phyloP scores from a whole-genome alignment of 23 red algal species.

The Gracilariopsis chorda region DNA sequence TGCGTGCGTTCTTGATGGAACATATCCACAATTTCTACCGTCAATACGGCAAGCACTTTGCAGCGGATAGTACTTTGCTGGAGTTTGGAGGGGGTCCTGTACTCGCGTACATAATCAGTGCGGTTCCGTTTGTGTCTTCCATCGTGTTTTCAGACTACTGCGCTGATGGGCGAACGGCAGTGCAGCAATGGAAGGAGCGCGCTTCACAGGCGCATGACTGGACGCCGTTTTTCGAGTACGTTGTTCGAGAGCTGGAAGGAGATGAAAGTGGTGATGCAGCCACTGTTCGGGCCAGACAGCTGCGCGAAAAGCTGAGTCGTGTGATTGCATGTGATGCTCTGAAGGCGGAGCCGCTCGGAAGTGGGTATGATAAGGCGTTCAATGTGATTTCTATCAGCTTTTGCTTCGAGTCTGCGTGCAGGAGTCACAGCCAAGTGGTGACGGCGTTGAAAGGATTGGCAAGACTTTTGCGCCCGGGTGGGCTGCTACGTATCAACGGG shows the following conservation, averaged over 20 bases:
- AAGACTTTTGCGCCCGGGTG: not conserved
- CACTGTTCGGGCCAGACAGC: not conserved
- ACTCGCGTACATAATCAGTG: not conserved
- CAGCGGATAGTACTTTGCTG: not conserved
- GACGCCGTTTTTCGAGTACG: not conserved
- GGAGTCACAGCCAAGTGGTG: not conserved
- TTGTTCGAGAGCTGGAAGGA: not conserved
- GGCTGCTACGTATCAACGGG: not conserved
- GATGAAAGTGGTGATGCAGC: not conserved
- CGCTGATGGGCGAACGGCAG: not conserved
- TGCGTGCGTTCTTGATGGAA: not conserved
- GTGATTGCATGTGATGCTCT: not conserved
- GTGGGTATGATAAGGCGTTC: not conserved
- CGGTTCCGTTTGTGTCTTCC: not conserved
- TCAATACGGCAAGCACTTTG: not conserved
- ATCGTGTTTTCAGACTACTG: not conserved
- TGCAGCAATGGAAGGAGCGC: not conserved
- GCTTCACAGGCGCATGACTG: not conserved
- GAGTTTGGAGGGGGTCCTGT: not conserved
- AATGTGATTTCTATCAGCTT: not conserved
- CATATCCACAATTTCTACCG: not conserved
- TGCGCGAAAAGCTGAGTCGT: not conserved
- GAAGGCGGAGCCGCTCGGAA: not conserved
- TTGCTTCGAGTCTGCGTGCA: not conserved
- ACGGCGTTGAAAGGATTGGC: not conserved